Base-by-base conservation (phyloP, 2,329 filamentous ascomycete species). In the Microsporum ferrugineum region DNA sequence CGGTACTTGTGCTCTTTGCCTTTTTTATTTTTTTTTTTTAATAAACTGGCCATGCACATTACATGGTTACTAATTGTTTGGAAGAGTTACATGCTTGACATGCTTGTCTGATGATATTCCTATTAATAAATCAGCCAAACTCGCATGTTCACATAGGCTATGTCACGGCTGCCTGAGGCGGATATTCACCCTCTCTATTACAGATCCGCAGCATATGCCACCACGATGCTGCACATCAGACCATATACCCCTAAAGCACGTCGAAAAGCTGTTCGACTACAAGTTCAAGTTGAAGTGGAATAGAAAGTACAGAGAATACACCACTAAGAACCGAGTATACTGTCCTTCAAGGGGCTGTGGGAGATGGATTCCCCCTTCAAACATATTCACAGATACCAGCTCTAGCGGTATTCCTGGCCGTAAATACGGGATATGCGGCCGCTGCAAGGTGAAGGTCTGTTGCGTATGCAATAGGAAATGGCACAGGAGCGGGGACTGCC, bases 211-310 rank as follows among this genome's bases (percentile, higher is more conserved):
- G 63, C 85, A 89, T 66, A 95, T 95, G 89, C 89, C 91, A 17
- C 91, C 91, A 0, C 83, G 80, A 70, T 96, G 90, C 73, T 96
- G 90, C 73, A 87, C 83, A 2, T 69, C 81, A 23, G 83, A 89
- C 10, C 82, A 84, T 66, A 95, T 95, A 62, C 84, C 87, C 0
- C 76, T 91, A 5, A 85, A 84, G 66, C 84, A 90, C 70, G 90
- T 92, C 33, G 88, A 92, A 10, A 80, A 80, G 29, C 77, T 94
- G 5, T 91, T 95, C 69, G 83, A 88, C 68, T 70, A 79, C 61
- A 79, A 81, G 59, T 92, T 94, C 78, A 92, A 94, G 75, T 83
- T 79, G 65, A 79, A 78, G 0, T 95, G 89, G 89, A 92, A 94
- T 71, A 82, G 81, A 62, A 92, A 90, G 68, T 94, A 86, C 69